Percentiles rank a stretch among this genome's conserved stretches.
These are phyloP conservation scores for Agastache rugosa DNA, from an alignment of 257 asterid species.

Conservation along the genomic window DNA sequence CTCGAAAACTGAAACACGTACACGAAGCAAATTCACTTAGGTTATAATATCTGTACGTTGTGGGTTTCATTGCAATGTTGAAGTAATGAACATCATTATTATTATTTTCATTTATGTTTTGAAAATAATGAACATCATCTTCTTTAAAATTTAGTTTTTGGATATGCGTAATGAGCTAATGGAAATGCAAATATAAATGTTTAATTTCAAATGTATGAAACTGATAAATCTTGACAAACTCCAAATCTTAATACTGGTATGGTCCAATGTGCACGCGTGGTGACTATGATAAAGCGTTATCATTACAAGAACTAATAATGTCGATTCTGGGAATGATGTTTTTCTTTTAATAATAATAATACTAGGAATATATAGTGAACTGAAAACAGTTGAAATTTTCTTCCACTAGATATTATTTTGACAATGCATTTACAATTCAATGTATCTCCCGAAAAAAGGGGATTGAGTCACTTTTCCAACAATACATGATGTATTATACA, in stretches of 20 bases:
- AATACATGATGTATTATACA: too few relatives aligned
- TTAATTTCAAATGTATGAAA: too few relatives aligned
- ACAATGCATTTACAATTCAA: neutral
- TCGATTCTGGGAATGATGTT: neutral
- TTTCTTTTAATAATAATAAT: too few relatives aligned
- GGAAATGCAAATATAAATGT: too few relatives aligned
- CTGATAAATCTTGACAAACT: too few relatives aligned
- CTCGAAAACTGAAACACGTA: slow-evolving; percentile 58
- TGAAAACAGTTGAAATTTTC: neutral
- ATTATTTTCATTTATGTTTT: too few relatives aligned
- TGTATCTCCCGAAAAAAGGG: neutral
- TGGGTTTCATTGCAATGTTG: neutral
- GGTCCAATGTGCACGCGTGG: slow-evolving; percentile 3
- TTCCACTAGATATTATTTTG: neutral
- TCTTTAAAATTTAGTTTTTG: neutral
- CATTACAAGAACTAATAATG: neutral
- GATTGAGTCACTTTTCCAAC: neutral
- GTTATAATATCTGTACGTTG: too few relatives aligned
- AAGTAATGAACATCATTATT: slow-evolving; percentile 28
- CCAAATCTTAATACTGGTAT: too few relatives aligned
- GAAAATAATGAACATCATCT: slow-evolving; percentile 27
- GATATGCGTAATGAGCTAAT: neutral
- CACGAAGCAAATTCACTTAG: neutral
- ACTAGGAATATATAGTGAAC: neutral
- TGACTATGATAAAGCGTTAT: neutral